phyloP scores from a whole-genome alignment of 345 rosid species.

The Citrus cavaleriei region DNA sequence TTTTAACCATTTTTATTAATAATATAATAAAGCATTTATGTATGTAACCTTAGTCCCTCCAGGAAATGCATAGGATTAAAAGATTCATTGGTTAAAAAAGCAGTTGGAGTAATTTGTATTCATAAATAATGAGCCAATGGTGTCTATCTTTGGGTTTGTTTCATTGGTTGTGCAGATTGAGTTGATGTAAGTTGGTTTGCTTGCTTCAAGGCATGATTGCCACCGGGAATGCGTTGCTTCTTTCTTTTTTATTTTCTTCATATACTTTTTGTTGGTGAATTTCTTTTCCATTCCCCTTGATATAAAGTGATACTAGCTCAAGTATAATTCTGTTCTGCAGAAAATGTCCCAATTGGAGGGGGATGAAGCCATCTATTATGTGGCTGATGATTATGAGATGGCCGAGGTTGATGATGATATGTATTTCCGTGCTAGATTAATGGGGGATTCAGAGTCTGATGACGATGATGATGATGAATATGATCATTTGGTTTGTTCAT shows the following conservation, averaged over 20 bases:
- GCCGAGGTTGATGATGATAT: conserved; percentile 51
- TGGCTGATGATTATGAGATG: conserved; percentile 46
- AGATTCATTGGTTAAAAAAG: background rate
- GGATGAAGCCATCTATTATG: conserved; percentile 40
- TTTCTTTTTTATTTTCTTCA: background rate
- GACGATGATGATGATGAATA: conserved; percentile 39
- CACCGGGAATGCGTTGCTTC: background rate
- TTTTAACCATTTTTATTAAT: background rate
- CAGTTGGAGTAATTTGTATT: background rate
- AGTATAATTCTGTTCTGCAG: conserved; percentile 11
- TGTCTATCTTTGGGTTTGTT: background rate
- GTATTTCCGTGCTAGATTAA: conserved; percentile 42
- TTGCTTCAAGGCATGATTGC: background rate
- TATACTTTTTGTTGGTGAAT: background rate
- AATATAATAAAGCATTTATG: background rate
- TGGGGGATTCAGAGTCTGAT: conserved; percentile 53
- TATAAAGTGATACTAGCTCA: conserved; percentile 9
- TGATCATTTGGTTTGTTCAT: conserved; percentile 37
- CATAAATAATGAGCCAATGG: background rate
- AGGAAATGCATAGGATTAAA: background rate
- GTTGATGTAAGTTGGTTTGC: background rate
- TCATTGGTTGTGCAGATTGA: background rate
- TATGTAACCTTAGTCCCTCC: background rate
- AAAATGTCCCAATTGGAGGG: conserved; percentile 41
- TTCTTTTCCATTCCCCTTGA: background rate